Conservation (phyloP, 176 grass and related monocot genomes). For the Lolium perenne region DNA sequence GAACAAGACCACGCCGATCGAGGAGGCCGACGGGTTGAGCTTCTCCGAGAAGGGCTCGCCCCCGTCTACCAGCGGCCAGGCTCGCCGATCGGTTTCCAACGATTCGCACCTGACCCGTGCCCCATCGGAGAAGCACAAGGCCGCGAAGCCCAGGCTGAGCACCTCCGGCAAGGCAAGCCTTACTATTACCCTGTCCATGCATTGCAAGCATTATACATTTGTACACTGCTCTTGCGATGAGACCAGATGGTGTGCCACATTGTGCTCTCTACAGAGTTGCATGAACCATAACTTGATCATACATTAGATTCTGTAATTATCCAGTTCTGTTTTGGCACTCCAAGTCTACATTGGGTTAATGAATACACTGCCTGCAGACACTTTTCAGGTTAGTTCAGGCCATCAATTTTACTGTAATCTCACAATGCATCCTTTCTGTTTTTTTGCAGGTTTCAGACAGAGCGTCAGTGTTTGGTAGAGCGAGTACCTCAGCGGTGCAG, state of each 20-base stretch:
- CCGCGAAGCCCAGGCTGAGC: constrained; percentile 40
- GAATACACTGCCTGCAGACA: neutral
- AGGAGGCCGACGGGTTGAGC: constrained; percentile 31
- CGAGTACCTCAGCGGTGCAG: constrained; percentile 79
- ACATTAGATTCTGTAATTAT: neutral
- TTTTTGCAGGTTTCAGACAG: constrained; percentile 53
- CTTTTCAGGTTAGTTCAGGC: neutral
- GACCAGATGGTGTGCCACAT: constrained; percentile 2
- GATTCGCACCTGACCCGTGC: constrained; percentile 26
- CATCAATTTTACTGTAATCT: neutral
- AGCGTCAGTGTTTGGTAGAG: constrained; percentile 61
- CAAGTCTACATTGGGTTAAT: neutral
- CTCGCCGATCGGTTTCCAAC: constrained; percentile 33
- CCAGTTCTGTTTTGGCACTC: neutral
- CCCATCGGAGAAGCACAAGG: constrained; percentile 35
- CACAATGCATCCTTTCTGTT: neutral
- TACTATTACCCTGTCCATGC: neutral
- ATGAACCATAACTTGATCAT: neutral
- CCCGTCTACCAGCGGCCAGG: constrained; percentile 31
- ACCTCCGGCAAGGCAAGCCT: constrained; percentile 50
- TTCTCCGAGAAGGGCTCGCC: constrained; percentile 2
- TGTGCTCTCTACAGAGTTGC: neutral
- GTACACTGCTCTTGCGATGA: neutral
- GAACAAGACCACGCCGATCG: constrained; percentile 54
- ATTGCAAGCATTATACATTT: neutral